Conservation (phyloP, 306 rosid species). For the Prunus mongolica region DNA sequence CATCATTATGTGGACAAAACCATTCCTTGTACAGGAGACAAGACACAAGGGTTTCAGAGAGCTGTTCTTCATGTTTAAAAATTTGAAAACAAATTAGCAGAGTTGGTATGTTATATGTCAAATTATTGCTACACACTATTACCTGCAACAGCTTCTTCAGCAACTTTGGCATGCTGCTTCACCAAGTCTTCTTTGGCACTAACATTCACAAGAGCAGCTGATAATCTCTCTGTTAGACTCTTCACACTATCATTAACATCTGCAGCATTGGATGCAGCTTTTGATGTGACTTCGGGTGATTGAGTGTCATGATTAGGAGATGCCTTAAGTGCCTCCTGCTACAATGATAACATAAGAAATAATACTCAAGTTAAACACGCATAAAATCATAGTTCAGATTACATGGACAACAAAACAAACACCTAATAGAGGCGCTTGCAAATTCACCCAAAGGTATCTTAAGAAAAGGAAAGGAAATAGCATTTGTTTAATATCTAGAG, state of each 20-base stretch:
- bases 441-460: not conserved
- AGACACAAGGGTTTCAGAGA: not conserved
- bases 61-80: not conserved
- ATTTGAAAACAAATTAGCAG: not conserved
- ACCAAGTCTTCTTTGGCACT: constrained; percentile 94
- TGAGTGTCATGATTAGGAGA: constrained; percentile 58
- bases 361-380: constrained; percentile 6
- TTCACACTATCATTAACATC: constrained; percentile 40
- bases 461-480: not conserved
- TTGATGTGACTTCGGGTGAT: constrained; percentile 65
- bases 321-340: constrained; percentile 63
- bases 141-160: constrained; percentile 99
- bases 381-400: constrained; percentile 1
- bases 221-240: constrained; percentile 62
- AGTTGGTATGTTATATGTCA: not conserved
- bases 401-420: not conserved
- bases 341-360: constrained; percentile 15
- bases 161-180: constrained; percentile 92
- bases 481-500: not conserved
- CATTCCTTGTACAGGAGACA: not conserved
- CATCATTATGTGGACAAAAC: not conserved
- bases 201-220: constrained; percentile 76
- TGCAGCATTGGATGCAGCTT: constrained; percentile 32
- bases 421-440: not conserved
- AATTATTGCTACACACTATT: constrained; percentile 8